Conservation (phyloP, 1,284 basidiomycete genomes). For the Fereydounia khargensis region DNA sequence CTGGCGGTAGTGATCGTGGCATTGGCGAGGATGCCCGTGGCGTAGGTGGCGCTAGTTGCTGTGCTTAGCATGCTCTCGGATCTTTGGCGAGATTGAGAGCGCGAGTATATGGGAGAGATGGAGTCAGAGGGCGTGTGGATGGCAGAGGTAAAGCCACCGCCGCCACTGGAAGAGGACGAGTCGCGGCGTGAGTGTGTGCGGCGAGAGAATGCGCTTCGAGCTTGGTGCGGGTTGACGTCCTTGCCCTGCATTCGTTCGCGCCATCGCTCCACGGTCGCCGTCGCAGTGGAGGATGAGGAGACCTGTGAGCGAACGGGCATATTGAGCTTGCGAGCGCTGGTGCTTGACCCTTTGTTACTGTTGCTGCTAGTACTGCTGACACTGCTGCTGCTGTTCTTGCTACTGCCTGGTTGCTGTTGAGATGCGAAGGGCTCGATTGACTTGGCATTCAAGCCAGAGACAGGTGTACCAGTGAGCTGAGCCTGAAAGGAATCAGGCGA, state of each 20-base stretch:
- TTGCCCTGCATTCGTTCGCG: too few relatives aligned
- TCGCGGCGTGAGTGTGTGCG: too few relatives aligned
- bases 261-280: too few relatives aligned
- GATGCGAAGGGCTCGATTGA: too few relatives aligned
- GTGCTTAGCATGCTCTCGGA: slow-evolving; percentile 27
- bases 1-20: slow-evolving; percentile 27
- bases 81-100: slow-evolving; percentile 5
- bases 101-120: not conserved
- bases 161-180: not conserved
- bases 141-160: not conserved
- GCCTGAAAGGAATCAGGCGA: not conserved
- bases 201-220: too few relatives aligned
- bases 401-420: not conserved
- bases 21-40: slow-evolving; percentile 6
- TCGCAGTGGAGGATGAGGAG: not conserved
- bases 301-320: not conserved
- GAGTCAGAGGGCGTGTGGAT: not conserved
- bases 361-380: not conserved
- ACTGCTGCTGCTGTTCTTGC: not conserved
- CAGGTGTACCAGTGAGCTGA: not conserved
- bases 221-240: too few relatives aligned
- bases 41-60: slow-evolving; percentile 1
- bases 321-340: not conserved
- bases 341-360: not conserved
- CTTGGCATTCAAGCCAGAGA: not conserved